Base-by-base conservation (phyloP, 805 yeast genomes). In the Kregervanrija pseudodelftensis region DNA sequence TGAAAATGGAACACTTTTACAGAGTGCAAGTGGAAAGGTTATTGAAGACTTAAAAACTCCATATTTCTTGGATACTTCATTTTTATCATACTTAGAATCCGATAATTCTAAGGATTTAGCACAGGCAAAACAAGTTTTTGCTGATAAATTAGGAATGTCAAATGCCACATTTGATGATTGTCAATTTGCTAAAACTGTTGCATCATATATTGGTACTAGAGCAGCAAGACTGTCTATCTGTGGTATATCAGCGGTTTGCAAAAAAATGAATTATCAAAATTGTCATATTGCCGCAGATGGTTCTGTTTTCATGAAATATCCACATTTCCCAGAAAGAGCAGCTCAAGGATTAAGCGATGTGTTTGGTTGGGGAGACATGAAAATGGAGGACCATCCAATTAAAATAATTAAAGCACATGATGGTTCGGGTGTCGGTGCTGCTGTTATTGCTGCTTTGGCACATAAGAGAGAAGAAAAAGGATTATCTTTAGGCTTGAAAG, bases 381-480 rank as follows among this genome's bases (percentile, higher is more conserved):
- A 55, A 42, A 54, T 53, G 37, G 61, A 70, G 52, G 78, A 79
- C 48, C 88, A 88, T 65, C 98, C 98, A 52, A 81, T 93, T 60
- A 68, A 74, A 52, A 80, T 90, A 55, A 86, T 83, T 36, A 85
- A 95, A 47, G 98, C 99, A 53, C 96, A 91, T 70, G 99, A 93
- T 70, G 99, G 99, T 58, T 84, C 93, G 34, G 98, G 98, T 72
- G 96, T 87, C 40, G 99, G 99, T 63, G 99, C 99, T 45, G 99
- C 98, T 42, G 77, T 91, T 58, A 91, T 93, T 68, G 98, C 99
- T 44, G 97, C 98, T 37, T 77, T 91, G 66, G 84, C 98, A 46
- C 79, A 84, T 65, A 74, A 79, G 65, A 82, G 99, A 72, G 72
- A 82, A 59, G 73, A 70, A 53, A 72, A 76, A 49, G 91, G 91